Evolutionary conservation across 2,329 filamentous ascomycete genomes (phyloP).

Genomic region (Blastomyces parvus): DNA sequence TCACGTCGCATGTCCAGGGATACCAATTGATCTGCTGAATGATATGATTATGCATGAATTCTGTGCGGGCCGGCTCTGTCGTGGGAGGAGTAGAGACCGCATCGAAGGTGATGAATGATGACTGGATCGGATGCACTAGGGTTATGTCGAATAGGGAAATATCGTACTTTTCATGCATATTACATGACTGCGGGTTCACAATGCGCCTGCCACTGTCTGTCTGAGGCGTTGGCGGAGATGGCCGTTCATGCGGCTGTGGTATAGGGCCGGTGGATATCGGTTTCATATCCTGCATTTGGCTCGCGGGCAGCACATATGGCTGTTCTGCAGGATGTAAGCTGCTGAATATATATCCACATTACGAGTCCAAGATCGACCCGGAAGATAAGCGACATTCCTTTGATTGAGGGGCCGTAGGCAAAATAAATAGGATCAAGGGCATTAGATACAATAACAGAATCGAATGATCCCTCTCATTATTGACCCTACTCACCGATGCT

Average conservation of each 20-base stretch:
- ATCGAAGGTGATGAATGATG: conserved; percentile 1
- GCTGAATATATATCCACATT: too few relatives aligned
- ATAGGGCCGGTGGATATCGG: conserved; percentile 1
- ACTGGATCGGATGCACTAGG: conserved; percentile 1
- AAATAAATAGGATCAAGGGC: background rate
- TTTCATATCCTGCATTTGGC: conserved; percentile 3
- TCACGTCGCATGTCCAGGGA: conserved; percentile 6
- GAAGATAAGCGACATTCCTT: background rate
- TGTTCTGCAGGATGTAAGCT: background rate
- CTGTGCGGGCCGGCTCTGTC: background rate
- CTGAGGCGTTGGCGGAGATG: background rate
- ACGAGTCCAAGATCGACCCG: background rate
- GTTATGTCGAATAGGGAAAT: background rate
- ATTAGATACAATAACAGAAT: background rate
- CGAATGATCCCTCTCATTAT: background rate
- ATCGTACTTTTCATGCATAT: background rate
- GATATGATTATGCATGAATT: conserved; percentile 1
- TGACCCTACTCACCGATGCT: background rate
- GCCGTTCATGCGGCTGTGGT: conserved; percentile 1
- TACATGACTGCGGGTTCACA: background rate
- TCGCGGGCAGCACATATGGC: background rate
- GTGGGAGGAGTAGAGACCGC: background rate
- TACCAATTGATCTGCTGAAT: conserved; percentile 5
- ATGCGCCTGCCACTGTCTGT: background rate
- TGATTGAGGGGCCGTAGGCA: background rate